These are phyloP conservation scores for Chrysosporium keratinophilum DNA, from an alignment of 2,329 filamentous ascomycete genomes.

Conservation along the genomic window DNA sequence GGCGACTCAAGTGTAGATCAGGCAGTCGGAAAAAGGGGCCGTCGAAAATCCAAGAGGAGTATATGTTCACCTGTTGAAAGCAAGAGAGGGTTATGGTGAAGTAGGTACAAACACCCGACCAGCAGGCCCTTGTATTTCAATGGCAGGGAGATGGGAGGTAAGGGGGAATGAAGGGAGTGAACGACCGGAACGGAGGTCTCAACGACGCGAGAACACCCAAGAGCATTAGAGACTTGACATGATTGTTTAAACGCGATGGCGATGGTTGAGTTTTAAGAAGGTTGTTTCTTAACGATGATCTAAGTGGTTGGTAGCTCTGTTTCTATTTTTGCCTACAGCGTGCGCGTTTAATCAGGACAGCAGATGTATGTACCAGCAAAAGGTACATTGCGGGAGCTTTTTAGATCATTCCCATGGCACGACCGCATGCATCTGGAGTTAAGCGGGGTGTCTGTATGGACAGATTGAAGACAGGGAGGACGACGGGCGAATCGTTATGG, in stretches of 20 bases:
- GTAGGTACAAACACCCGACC: not conserved
- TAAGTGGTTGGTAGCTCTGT: constrained; percentile 10
- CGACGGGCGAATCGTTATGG: constrained; percentile 10
- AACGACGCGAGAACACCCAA: constrained; percentile 8
- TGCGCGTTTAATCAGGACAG: constrained; percentile 6
- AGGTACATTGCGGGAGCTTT: not conserved
- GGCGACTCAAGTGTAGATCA: not conserved
- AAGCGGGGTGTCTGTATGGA: constrained; percentile 3
- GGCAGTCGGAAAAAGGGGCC: not conserved
- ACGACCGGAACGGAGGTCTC: not conserved
- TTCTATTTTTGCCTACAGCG: constrained; percentile 20
- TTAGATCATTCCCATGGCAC: constrained; percentile 2
- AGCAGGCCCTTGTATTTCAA: constrained; percentile 2
- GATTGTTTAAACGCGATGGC: constrained; percentile 13
- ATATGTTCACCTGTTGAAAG: not conserved
- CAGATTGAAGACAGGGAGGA: not conserved
- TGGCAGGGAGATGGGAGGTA: constrained; percentile 16
- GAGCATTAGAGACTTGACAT: constrained; percentile 12
- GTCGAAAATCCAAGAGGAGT: not conserved
- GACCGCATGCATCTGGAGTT: not conserved
- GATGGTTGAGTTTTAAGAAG: constrained; percentile 15
- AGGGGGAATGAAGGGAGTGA: not conserved
- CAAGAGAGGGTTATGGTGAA: not conserved
- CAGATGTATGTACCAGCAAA: constrained; percentile 7
- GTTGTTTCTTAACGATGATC: constrained; percentile 10